Base-by-base conservation (phyloP, 2,329 filamentous ascomycete genomes). In the Colletotrichum trifolii region DNA sequence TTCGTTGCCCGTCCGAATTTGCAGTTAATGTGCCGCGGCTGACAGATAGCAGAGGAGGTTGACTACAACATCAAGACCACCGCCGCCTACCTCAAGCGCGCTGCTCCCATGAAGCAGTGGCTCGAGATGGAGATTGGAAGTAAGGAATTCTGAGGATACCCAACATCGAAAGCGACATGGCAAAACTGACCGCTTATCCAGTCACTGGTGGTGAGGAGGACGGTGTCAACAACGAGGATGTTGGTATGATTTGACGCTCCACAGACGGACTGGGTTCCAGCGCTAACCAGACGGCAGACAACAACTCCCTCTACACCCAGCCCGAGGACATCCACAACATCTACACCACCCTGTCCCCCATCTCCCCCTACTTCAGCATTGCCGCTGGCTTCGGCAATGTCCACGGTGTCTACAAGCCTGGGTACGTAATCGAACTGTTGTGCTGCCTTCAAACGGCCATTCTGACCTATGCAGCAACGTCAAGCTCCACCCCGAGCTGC, bases 351-450 rank as follows among this genome's bases (percentile, higher is more conserved):
- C 89, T 99, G 72, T 85, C 87, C 70, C 84, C 91, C 72, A 94
- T 98, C 85, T 95, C 91, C 72, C 91, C 93, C 71, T 97, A 97
- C 88, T 99, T 98, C 88, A 96, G 93, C 77, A 97, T 98, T 75
- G 95, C 95, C 72, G 96, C 96, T 76, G 96, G 94, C 72, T 99
- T 99, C 85, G 96, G 96, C 73, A 99, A 99, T 81, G 96, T 98
- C 67, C 96, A 99, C 86, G 96, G 96, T 81, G 95, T 99, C 75
- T 98, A 98, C 90, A 96, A 97, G 88, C 94, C 94, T 65, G 92
- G 94, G 64, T 66, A 55, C 54, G 64, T 25, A 36, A 60, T 34
- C 45, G 25, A 25, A 25, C 1, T 25, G 25, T 5, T 25, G 25
- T 25, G 25, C 25, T 25, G 8, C 2, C 10, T 8, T 11, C 2